These are phyloP conservation scores for Populus pruinosa DNA, from an alignment of 345 rosid genomes.

Conservation along the genomic window DNA sequence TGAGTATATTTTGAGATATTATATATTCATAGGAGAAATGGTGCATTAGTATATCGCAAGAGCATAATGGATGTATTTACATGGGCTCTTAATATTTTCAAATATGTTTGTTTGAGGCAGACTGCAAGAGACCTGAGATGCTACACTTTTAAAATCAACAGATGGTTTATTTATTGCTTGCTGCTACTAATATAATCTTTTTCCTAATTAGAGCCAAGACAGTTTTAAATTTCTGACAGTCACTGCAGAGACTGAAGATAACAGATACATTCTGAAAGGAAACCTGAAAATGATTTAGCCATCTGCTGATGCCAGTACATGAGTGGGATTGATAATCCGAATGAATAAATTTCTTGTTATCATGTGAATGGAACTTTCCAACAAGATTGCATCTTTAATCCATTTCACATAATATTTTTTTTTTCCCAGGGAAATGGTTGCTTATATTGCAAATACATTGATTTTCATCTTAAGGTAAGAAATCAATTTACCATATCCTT, in stretches of 20 bases:
- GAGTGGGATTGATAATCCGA: not conserved
- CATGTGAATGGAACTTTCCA: not conserved
- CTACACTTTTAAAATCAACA: not conserved
- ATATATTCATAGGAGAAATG: not conserved
- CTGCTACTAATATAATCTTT: not conserved
- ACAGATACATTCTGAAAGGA: not conserved
- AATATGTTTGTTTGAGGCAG: not conserved
- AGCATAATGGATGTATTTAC: not conserved
- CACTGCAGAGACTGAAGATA: not conserved
- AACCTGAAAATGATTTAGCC: not conserved
- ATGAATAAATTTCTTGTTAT: not conserved
- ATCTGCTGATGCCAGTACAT: not conserved
- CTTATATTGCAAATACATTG: constrained; percentile 93
- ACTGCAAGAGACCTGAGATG: not conserved
- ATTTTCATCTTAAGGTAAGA: constrained; percentile 90
- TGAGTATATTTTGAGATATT: not conserved
- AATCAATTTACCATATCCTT: not conserved
- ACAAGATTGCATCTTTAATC: not conserved
- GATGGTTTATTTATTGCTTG: not conserved
- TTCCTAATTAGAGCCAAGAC: not conserved
- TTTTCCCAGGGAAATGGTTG: constrained; percentile 84
- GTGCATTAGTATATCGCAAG: not conserved
- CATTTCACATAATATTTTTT: not conserved
- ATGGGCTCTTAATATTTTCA: not conserved
- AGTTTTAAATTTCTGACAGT: not conserved